Base-by-base conservation (phyloP, 805 yeast genomes). In the Cyberlindnera xishuangbannaensis region DNA sequence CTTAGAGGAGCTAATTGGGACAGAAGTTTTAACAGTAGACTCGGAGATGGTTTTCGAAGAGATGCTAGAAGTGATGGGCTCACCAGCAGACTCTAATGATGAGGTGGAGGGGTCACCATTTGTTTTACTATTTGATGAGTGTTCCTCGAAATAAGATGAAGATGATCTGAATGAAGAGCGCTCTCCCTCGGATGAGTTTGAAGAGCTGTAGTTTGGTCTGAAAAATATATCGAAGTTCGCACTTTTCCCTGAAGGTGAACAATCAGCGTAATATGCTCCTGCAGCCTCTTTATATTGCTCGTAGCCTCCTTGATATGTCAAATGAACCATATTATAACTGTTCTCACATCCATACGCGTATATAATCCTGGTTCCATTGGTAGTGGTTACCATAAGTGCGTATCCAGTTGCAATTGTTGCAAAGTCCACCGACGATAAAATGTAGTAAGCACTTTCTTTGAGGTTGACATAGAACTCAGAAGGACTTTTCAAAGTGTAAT, bases 361-460 rank as follows among this genome's bases (percentile, higher is more conserved):
- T 12, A 20, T 9, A 12, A 20, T 20, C 12, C 23, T 20, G 11
- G 23, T 20, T 9, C 23, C 23, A 12, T 20, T 12, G 12, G 23
- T 20, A 9, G 12, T 9, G 23, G 23, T 20, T 9, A 20, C 23
- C 9, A 20, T 9, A 12, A 9, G 12, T 20, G 23, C 11, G 23
- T 20, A 20, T 12, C 23, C 23, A 12, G 17, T n/a, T 28, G 40
- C 30, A 1, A 19, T 14, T 15, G 38, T 32, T 16, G 14, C 16
- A 7, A 13, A 8, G 15, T 20, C 3, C 7, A 14, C 15, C 6
- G 30, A 26, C 10, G 18, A 23, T 22, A 36, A 16, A 19, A 30
- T 22, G 26, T 32, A 39, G 27, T 30, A 30, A n/a, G 35, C 36
- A 41, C 50, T 48, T 31, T 46, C 37, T 23, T 46, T 17, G 30